phyloP scores from a whole-genome alignment of 139 green algal genomes.

The Spirogloea muscicola region DNA sequence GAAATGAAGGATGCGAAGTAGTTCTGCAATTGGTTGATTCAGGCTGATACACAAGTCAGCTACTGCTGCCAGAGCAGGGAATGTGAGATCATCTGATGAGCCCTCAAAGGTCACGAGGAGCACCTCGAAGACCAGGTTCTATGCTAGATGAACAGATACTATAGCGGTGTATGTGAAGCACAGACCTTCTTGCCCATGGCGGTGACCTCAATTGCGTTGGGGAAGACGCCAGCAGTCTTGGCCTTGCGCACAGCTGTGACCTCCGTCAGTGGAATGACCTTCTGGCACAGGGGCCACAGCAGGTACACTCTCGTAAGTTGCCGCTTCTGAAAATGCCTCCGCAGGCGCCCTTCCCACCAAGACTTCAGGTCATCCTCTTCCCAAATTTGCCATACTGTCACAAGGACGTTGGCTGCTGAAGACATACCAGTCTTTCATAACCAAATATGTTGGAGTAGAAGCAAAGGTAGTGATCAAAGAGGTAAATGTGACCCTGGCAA shows the following conservation, averaged over 20 bases:
- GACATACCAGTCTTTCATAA: constrained; percentile 61
- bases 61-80: too few relatives aligned
- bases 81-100: too few relatives aligned
- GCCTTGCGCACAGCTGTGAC: constrained; percentile 65
- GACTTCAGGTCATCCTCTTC: too few relatives aligned
- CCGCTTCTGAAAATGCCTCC: too few relatives aligned
- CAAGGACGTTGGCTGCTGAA: background rate
- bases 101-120: too few relatives aligned
- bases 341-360: too few relatives aligned
- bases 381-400: too few relatives aligned
- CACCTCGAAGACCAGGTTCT: too few relatives aligned
- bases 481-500: constrained; percentile 53
- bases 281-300: too few relatives aligned
- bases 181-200: constrained; percentile 29
- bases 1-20: constrained; percentile 86
- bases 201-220: constrained; percentile 73
- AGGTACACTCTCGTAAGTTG: too few relatives aligned
- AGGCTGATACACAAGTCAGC: too few relatives aligned
- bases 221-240: constrained; percentile 70
- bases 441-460: constrained; percentile 87
- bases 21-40: constrained; percentile 47
- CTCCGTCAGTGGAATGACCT: constrained; percentile 66
- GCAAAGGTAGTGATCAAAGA: constrained; percentile 78
- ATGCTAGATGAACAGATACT: background rate
- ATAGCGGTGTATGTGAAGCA: background rate